Evolutionary conservation across 2,329 filamentous ascomycete species (phyloP), one percentile per base, ranked within the genome.

Genomic region (Xylariales sp.): DNA sequence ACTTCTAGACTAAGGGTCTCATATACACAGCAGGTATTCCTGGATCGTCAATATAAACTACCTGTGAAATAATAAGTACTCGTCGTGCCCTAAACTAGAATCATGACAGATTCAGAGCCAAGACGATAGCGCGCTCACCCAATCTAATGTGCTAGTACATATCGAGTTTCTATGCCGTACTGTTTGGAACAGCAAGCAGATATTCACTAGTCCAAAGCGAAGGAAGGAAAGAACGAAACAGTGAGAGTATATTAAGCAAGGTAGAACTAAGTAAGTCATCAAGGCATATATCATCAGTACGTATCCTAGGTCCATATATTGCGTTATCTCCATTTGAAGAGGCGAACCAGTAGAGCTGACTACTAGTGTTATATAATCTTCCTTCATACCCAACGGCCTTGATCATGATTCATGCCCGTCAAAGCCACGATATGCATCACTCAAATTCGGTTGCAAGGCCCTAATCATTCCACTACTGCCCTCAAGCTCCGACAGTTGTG

Each of bases 401-500:
- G 28, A 39, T 54, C 8, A 41, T 30, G 32, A 28, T 39, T 41
- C 30, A 12, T n/a, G 32, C 2, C 43, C 50, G 30, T 62, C 39
- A 46, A 41, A 39, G 5, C 36, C 16, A 52, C 41, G 34, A 53
- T 32, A 23, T 32, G 45, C 30, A 28, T 57, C 28, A 1, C 16
- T 14, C 30, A 32, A 12, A 32, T 52, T 30, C 4, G 14, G 53
- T 14, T 45, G 41, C 41, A 46, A 12, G 16, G 45, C 39, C 16
- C 30, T 28, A 45, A 45, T 18, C 12, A 43, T 50, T 18, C 39
- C 43, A 50, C 9, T 62, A 50, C 56, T 64, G 5, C 64, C 67
- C 30, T 69, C 67, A 7, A 69, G 56, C 50, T 69, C 67, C 3
- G 64, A 67, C 23, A 67, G 2, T 36, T 48, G 49, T 18, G 64